Conservation (phyloP, 2,329 filamentous ascomycete genomes). For the Fusarium penzigii region DNA sequence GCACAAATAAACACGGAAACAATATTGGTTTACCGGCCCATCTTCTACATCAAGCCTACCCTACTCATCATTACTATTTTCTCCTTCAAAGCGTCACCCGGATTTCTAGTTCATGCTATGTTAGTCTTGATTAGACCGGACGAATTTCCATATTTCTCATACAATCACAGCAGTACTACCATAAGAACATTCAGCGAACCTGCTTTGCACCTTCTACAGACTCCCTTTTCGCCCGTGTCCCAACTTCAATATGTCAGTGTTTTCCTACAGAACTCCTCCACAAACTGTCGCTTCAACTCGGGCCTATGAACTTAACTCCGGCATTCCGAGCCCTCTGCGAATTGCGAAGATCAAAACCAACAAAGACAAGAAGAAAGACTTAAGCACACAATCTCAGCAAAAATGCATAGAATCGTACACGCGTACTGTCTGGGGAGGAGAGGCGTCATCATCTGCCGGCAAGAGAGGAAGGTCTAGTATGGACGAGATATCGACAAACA, state of each 20-base stretch:
- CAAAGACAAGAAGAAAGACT: slow-evolving; percentile 14
- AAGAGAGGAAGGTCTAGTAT: slow-evolving; percentile 30
- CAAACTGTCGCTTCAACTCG: slow-evolving; percentile 34
- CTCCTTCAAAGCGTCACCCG: too few relatives aligned
- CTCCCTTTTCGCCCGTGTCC: too few relatives aligned
- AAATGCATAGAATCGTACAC: background rate
- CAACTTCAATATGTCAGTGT: background rate
- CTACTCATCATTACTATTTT: too few relatives aligned
- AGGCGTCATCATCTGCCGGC: slow-evolving; percentile 28
- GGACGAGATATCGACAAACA: slow-evolving; percentile 28
- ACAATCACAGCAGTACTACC: background rate
- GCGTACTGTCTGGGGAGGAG: background rate
- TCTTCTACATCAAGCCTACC: too few relatives aligned
- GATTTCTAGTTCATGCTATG: too few relatives aligned
- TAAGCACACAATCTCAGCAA: background rate
- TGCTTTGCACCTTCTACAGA: too few relatives aligned
- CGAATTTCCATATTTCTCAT: background rate
- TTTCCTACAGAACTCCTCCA: slow-evolving; percentile 19
- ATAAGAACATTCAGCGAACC: background rate
- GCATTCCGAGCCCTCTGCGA: slow-evolving; percentile 48
- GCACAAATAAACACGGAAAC: too few relatives aligned
- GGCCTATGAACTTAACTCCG: slow-evolving; percentile 18
- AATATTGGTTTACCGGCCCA: too few relatives aligned
- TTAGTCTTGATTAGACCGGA: too few relatives aligned
- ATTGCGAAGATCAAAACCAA: slow-evolving; percentile 44